Evolutionary conservation across 345 rosid species (phyloP).

Genomic region (Microcos paniculata): DNA sequence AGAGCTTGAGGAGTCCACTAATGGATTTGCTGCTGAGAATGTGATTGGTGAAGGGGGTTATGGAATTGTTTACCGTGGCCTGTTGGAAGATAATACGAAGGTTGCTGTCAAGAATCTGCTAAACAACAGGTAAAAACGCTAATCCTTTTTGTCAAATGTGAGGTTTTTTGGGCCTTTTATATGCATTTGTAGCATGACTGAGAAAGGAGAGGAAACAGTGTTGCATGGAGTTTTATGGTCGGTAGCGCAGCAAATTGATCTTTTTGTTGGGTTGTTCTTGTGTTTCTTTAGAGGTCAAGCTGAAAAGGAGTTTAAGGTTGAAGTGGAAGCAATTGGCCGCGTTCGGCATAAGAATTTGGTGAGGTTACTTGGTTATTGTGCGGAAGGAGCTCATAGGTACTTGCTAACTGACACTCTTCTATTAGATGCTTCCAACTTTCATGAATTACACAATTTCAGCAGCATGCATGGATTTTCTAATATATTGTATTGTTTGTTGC

Average conservation of each 20-base stretch:
- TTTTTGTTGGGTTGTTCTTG: conserved; percentile 10
- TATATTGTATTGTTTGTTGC: conserved; percentile 4
- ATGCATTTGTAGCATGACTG: neutral
- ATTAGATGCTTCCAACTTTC: conserved; percentile 1
- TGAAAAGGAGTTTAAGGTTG: conserved; percentile 96
- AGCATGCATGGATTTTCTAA: neutral
- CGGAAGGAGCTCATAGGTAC: conserved; percentile 94
- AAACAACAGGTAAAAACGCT: conserved; percentile 56
- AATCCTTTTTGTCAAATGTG: neutral
- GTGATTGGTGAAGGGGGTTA: conserved; percentile 98
- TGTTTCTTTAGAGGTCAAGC: conserved; percentile 75
- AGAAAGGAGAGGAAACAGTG: neutral
- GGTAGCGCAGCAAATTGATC: neutral
- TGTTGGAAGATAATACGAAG: conserved; percentile 57
- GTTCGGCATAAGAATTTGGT: conserved; percentile 96
- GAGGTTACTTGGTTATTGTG: conserved; percentile 93
- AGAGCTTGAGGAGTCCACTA: conserved; percentile 86
- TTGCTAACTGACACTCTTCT: neutral
- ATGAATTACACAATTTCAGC: neutral
- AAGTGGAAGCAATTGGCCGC: conserved; percentile 95
- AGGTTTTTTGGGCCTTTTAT: neutral
- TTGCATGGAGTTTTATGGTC: neutral
- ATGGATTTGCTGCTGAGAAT: conserved; percentile 67
- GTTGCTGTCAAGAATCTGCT: conserved; percentile 91
- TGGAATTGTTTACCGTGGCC: conserved; percentile 88